Conservation (phyloP, 129 eudicot species). For the Flaveria ramosissima region DNA sequence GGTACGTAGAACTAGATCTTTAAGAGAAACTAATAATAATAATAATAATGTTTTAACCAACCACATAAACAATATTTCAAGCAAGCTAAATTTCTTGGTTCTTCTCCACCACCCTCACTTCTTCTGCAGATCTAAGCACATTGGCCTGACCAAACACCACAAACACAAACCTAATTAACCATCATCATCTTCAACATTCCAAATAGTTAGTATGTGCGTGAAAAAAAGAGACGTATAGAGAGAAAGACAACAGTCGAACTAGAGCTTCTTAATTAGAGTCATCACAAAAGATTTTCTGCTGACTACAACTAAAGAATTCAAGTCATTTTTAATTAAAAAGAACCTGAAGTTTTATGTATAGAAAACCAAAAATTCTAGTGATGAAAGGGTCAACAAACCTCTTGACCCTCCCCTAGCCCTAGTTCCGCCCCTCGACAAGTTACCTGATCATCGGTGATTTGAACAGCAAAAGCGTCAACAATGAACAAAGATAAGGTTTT, state of each 20-base stretch:
- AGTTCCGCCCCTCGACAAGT: background rate
- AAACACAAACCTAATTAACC: background rate
- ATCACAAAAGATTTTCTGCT: no score
- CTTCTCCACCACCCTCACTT: conserved; percentile 98
- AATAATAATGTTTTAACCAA: background rate
- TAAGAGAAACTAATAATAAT: background rate
- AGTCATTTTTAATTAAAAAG: no score
- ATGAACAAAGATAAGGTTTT: conserved; percentile 79
- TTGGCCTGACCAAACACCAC: conserved; percentile 52
- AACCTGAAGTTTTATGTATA: no score
- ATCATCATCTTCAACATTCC: background rate
- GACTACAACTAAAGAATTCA: no score
- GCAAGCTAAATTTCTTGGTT: conserved; percentile 64
- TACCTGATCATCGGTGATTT: conserved; percentile 82
- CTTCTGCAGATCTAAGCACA: conserved; percentile 85
- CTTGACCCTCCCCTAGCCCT: background rate
- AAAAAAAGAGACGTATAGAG: no score
- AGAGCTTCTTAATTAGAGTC: no score
- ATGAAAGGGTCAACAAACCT: no score
- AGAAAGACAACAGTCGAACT: no score
- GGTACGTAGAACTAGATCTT: background rate
- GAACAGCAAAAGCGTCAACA: conserved; percentile 95
- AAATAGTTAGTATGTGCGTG: no score
- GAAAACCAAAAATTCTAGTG: no score
- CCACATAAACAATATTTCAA: conserved; percentile 24